Evolutionary conservation across 1,284 basidiomycete species (phyloP), one percentile per base, ranked within the genome.

Genomic region (Fomitopsis schrenkii): DNA sequence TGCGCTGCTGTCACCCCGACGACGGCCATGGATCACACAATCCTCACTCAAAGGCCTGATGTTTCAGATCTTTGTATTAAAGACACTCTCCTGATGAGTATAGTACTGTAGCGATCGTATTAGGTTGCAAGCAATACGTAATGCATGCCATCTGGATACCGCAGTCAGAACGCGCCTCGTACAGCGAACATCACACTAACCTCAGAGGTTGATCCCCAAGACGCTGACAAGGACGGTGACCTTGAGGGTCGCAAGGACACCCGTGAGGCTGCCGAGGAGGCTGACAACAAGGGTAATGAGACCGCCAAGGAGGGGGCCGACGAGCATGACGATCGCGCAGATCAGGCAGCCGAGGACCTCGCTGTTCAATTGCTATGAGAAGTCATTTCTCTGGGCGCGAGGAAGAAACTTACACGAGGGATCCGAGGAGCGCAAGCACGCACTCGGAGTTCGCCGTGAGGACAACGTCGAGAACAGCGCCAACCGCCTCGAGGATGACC

Each of bases 401-500:
- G 2, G 1, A 19, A 1, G 22, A 54, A 46, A 68, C 73, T 57
- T 67, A 76, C 74, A 66, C 71, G 40, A 81, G 71, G n/a, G 57
- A 65, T 26, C 54, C 59, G 48, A 79, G 66, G 15, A 74, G 41
- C 10, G 61, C 55, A n/a, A 66, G 50, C 48, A 79, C 61, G 17
- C 69, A 68, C 5, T 64, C 56, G 30, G 63, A 59, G 50, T 73
- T 64, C 22, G 67, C 66, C 19, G 63, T 59, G 48, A 64, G 68
- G 42, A 75, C 73, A 28, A 79, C 60, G 36, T 70, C 67, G 26
- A 80, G 67, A 58, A 79, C 72, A 22, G 69, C 69, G n/a, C 68
- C 70, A 58, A 79, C 63, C 22, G 77, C 77, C n/a, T 52, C 62
- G 65, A 80, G 72, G 56, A 80, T 63, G 30, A 77, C 55, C 70